Evolutionary conservation across 306 rosid genomes (phyloP), one percentile per base, ranked within the genome.

Genomic region (Prinsepia uniflora): DNA sequence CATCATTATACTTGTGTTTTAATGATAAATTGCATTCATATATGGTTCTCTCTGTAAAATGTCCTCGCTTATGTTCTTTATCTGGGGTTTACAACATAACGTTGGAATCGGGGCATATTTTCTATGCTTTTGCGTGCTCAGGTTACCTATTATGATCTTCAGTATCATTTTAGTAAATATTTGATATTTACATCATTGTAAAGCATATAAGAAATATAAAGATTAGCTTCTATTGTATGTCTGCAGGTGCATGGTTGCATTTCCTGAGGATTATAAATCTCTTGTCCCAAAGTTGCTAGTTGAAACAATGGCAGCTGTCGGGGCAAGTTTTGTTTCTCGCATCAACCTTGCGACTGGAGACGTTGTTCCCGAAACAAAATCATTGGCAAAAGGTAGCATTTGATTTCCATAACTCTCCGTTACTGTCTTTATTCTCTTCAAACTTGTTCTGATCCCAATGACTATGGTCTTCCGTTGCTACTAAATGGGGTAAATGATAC

Each of bases 321-420:
- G 96, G 11, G 63, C 91, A 15, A 83, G 96, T 85, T 95, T 95
- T 87, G 77, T 87, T 84, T 91, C 96, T 43, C 91, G 89, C 79
- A 75, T 91, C 79, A 87, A 89, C 85, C 81, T 81, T 85, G 95
- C 96, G 18, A 88, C 88, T 24, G 96, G 96, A 44, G 96, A 86
- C 67, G 91, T 81, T 80, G 91, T 91, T 86, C 96, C 99, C 42
- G 99, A 92, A 81, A 95, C 99, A 74, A 89, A 89, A 84, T 96
- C 96, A 72, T 69, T 95, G 75, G 88, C 89, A 63, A 91, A 91
- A 95, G 99, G 99, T 95, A 68, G 64, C 54, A 58, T 70, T 73
- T 46, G 15, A 8, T 30, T 66, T 47, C 13, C 70, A 65, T 47
- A 46, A 12, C 3, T 19, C 15, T 22, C 24, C 8, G 9, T 46